Conservation (phyloP, 306 rosid species). For the Inga oerstediana region DNA sequence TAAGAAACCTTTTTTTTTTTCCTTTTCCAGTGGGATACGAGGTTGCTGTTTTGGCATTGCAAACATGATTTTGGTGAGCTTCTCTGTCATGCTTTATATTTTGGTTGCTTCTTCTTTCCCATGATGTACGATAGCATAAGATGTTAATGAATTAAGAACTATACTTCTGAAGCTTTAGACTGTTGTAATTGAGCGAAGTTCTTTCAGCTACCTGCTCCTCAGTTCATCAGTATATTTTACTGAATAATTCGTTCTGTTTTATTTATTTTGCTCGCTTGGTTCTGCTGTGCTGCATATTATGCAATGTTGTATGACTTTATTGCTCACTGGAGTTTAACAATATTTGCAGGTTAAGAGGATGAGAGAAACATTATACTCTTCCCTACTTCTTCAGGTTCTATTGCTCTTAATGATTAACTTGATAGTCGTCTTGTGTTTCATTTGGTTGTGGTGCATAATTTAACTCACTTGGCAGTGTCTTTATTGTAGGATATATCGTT, state of each 20-base stretch:
- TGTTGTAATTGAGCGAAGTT: conserved; percentile 11
- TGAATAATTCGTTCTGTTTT: conserved; percentile 16
- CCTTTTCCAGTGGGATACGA: conserved; percentile 78
- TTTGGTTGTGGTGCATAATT: conserved; percentile 13
- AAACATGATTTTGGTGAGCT: conserved; percentile 91
- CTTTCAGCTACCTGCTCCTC: conserved; percentile 15
- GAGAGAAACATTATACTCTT: conserved; percentile 91
- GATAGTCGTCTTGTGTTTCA: conserved; percentile 21
- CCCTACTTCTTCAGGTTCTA: conserved; percentile 89
- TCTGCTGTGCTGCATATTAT: conserved; percentile 9
- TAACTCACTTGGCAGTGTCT: conserved; percentile 52
- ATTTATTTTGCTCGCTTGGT: not conserved
- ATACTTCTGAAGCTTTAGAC: conserved; percentile 14
- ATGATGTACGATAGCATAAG: conserved; percentile 2
- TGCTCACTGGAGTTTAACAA: conserved; percentile 30
- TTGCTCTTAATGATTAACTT: conserved; percentile 28
- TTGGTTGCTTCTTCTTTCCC: not conserved
- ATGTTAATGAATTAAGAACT: not conserved
- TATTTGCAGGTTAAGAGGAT: conserved; percentile 86
- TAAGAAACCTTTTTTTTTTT: conserved; percentile 33
- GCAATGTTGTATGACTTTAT: not conserved
- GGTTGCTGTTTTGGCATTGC: conserved; percentile 95
- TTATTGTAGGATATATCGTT: conserved; percentile 90
- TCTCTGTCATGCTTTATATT: not conserved
- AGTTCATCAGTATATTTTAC: not conserved